These are phyloP conservation scores for Blastocystis sp. DNA, from an alignment of 352 stramenopile species.

Conservation along the genomic window DNA sequence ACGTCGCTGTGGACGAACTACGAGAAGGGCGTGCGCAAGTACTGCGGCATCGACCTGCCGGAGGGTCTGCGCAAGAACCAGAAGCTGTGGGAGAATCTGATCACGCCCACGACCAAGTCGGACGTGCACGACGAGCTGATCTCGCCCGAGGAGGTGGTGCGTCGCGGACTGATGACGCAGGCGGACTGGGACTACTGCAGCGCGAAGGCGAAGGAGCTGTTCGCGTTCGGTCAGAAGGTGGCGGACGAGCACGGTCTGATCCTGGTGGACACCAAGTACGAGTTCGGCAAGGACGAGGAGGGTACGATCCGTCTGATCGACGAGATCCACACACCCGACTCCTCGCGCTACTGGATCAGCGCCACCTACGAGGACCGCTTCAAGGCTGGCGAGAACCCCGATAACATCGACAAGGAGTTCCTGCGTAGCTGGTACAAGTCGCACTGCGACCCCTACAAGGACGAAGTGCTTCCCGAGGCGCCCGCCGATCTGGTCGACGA, in stretches of 20 bases:
- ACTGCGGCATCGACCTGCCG: slow-evolving; percentile 84
- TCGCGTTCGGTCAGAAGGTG: slow-evolving; percentile 80
- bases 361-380: slow-evolving; percentile 62
- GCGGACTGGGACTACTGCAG: slow-evolving; percentile 87
- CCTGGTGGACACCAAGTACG: slow-evolving; percentile 95
- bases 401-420: slow-evolving; percentile 99
- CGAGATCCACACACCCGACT: slow-evolving; percentile 96
- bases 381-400: slow-evolving; percentile 74
- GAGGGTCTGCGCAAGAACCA: slow-evolving; percentile 90
- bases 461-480: slow-evolving; percentile 81
- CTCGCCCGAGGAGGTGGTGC: slow-evolving; percentile 79
- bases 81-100: slow-evolving; percentile 81
- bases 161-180: slow-evolving; percentile 83
- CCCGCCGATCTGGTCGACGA: slow-evolving; percentile 86
- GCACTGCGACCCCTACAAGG: slow-evolving; percentile 94
- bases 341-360: slow-evolving; percentile 78
- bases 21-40: slow-evolving; percentile 81
- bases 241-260: slow-evolving; percentile 82
- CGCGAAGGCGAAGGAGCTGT: slow-evolving; percentile 79
- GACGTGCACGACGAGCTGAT: slow-evolving; percentile 93
- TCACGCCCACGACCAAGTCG: slow-evolving; percentile 97
- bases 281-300: slow-evolving; percentile 74
- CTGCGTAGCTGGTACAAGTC: slow-evolving; percentile 90
- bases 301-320: slow-evolving; percentile 89
- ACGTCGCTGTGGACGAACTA: slow-evolving; percentile 99